These are phyloP conservation scores for Botrytis hyacinthi DNA, from an alignment of 2,329 filamentous ascomycete genomes.

Conservation along the genomic window DNA sequence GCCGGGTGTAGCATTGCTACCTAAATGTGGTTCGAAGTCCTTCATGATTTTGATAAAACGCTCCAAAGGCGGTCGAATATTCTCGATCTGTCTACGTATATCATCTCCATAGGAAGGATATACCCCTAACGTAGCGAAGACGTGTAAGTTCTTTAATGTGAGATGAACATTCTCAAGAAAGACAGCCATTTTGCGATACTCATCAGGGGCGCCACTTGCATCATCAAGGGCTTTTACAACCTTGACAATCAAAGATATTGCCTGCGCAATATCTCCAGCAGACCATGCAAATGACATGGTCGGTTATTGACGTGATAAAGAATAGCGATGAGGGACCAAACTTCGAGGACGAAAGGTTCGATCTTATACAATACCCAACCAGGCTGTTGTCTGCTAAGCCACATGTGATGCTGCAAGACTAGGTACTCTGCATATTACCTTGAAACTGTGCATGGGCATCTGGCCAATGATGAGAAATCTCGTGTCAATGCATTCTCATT, in stretches of 20 bases:
- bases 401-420: neutral
- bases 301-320: neutral
- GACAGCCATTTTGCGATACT: neutral
- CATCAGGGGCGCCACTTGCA: neutral
- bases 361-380: neutral
- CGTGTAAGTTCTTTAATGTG: neutral
- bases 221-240: slow-evolving; percentile 17
- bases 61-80: neutral
- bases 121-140: neutral
- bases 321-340: neutral
- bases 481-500: neutral
- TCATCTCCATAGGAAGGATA: neutral
- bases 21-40: neutral
- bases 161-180: slow-evolving; percentile 1
- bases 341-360: neutral
- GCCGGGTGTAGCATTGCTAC: neutral
- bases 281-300: slow-evolving; percentile 25
- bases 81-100: neutral
- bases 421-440: neutral
- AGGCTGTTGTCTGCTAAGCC: neutral
- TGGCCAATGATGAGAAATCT: neutral
- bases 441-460: neutral
- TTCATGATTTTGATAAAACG: neutral
- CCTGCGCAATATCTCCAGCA: slow-evolving; percentile 21
- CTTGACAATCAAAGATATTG: slow-evolving; percentile 17